Conservation (phyloP, 306 rosid species). For the Dryas octopetala region DNA sequence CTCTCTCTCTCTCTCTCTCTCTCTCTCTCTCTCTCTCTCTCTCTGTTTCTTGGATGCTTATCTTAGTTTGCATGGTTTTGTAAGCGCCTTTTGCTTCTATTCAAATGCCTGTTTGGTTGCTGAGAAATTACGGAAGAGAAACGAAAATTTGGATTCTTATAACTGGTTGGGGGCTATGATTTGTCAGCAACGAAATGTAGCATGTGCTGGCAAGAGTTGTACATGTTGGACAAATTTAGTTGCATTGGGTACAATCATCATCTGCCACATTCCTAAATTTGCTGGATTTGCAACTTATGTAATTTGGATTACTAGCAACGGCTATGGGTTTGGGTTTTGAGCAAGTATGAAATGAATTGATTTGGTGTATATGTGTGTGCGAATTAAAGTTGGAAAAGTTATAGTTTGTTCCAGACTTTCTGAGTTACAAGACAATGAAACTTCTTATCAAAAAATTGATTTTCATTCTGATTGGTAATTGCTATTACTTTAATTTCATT, state of each 20-base stretch:
- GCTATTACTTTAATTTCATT: background rate
- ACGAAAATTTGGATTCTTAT: background rate
- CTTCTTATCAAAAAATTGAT: background rate
- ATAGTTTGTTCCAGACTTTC: background rate
- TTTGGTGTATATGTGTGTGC: background rate
- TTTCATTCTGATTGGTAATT: background rate
- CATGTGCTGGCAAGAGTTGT: background rate
- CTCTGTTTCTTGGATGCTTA: background rate
- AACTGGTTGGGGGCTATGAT: background rate
- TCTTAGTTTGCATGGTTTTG: too few relatives aligned
- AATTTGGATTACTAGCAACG: background rate
- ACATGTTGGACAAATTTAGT: background rate
- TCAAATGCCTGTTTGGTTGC: background rate
- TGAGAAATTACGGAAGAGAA: background rate
- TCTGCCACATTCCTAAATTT: background rate
- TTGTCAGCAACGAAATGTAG: background rate
- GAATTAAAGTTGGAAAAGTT: background rate
- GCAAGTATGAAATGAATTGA: background rate
- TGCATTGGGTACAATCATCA: background rate
- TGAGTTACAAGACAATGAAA: background rate
- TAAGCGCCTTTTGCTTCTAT: too few relatives aligned
- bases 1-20: background rate
- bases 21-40: background rate
- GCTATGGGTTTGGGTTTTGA: background rate
- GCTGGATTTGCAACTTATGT: constrained; percentile 1